phyloP scores from a whole-genome alignment of 306 rosid species.

The Rosa persica region DNA sequence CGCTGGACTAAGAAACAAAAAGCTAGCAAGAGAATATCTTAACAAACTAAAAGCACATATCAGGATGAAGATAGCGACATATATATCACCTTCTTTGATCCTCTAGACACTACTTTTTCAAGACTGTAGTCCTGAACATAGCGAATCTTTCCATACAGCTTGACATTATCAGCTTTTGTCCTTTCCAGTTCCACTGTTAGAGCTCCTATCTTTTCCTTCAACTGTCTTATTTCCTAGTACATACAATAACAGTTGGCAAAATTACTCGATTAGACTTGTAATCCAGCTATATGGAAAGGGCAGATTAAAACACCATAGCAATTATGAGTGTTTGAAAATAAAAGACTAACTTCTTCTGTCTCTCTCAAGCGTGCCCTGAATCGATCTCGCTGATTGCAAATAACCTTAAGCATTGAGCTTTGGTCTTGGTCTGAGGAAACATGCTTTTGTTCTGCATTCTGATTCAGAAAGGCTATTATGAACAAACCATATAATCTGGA shows the following conservation, averaged over 20 bases:
- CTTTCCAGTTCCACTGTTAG: constrained; percentile 83
- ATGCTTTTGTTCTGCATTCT: constrained; percentile 69
- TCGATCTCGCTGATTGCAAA: constrained; percentile 93
- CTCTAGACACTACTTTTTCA: constrained; percentile 94
- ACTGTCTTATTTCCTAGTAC: constrained; percentile 74
- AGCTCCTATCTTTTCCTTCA: constrained; percentile 88
- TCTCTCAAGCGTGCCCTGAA: constrained; percentile 89
- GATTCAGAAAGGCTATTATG: constrained; percentile 36
- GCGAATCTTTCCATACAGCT: constrained; percentile 95
- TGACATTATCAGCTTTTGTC: constrained; percentile 92
- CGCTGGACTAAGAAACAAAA: neutral
- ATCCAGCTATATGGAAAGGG: constrained; percentile 19
- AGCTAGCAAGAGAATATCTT: neutral
- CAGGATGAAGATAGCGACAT: constrained; percentile 13
- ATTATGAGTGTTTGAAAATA: constrained; percentile 4
- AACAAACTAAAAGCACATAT: neutral
- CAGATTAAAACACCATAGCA: constrained; percentile 7
- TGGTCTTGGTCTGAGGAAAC: constrained; percentile 72
- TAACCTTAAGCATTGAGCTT: constrained; percentile 98
- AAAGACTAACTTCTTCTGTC: constrained; percentile 78
- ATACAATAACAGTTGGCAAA: constrained; percentile 27
- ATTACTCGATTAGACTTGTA: constrained; percentile 17
- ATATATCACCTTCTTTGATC: constrained; percentile 78
- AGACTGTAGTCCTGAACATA: constrained; percentile 92
- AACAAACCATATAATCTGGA: constrained; percentile 24